phyloP scores from a whole-genome alignment of 768 basidiomycete genomes.

The Erythrobasidium yunnanense region DNA sequence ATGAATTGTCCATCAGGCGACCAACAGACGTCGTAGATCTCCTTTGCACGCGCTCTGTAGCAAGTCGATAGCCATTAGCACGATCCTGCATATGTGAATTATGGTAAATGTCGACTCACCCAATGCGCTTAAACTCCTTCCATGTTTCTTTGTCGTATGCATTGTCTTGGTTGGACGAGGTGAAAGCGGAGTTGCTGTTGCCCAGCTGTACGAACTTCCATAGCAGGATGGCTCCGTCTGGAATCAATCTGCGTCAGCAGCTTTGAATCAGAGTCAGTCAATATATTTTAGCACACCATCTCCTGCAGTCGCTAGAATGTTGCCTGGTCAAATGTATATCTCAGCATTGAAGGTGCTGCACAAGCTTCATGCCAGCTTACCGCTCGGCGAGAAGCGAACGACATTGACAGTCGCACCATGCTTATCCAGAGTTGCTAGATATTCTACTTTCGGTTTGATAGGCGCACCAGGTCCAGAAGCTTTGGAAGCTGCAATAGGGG shows the following conservation, averaged over 20 bases:
- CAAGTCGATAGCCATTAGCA: too few relatives aligned
- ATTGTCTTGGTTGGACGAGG: constrained; percentile 47
- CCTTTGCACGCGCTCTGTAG: constrained; percentile 77
- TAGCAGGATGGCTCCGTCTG: constrained; percentile 83
- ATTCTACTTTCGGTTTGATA: constrained; percentile 77
- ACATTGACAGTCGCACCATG: constrained; percentile 95
- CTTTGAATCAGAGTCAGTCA: not conserved
- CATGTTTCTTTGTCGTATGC: constrained; percentile 90
- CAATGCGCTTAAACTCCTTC: constrained; percentile 51
- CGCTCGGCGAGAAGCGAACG: constrained; percentile 88
- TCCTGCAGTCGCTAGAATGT: constrained; percentile 87
- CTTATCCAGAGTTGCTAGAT: constrained; percentile 80
- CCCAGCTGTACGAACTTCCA: too few relatives aligned
- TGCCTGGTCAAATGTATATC: constrained; percentile 49
- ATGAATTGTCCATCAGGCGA: constrained; percentile 88
- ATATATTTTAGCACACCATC: constrained; percentile 55
- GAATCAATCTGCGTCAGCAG: too few relatives aligned
- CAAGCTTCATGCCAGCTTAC: constrained; percentile 45
- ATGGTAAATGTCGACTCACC: too few relatives aligned
- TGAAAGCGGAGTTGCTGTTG: constrained; percentile 73
- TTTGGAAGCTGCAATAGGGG: not conserved
- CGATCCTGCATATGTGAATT: too few relatives aligned
- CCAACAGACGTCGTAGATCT: constrained; percentile 97
- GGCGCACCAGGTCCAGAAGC: not conserved
- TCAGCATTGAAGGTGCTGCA: not conserved